Percentiles rank a stretch among this genome's conserved stretches.
Evolutionary conservation across 257 asterid species (phyloP).

Genomic region (Handroanthus guayacan): DNA sequence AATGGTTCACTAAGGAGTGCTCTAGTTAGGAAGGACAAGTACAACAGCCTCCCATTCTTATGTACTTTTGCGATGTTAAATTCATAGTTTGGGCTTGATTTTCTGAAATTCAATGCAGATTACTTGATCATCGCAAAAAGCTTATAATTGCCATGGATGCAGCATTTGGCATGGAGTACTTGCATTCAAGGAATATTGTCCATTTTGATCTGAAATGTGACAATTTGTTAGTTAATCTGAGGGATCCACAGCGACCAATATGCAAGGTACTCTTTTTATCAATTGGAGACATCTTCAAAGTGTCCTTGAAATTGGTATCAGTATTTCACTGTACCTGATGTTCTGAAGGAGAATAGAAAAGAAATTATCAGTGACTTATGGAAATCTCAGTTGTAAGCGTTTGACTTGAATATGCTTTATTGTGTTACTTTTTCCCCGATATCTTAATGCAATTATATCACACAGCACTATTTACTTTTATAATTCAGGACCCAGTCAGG

Average conservation of each 20-base stretch:
- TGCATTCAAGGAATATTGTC: conserved; percentile 79
- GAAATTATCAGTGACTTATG: not conserved
- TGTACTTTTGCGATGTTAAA: conserved; percentile 15
- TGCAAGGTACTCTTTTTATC: conserved; percentile 65
- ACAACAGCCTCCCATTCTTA: conserved; percentile 31
- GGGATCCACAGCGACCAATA: conserved; percentile 73
- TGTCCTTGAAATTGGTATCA: conserved; percentile 8
- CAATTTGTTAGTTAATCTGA: conserved; percentile 70
- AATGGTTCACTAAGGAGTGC: conserved; percentile 76
- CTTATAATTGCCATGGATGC: conserved; percentile 84
- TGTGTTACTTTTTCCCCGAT: not conserved
- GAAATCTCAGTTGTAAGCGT: conserved; percentile 8
- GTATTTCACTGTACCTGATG: not conserved
- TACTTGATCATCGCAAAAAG: conserved; percentile 63
- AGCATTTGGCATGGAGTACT: conserved; percentile 86
- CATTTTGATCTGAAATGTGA: conserved; percentile 86
- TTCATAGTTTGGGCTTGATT: conserved; percentile 34
- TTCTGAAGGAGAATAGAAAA: conserved; percentile 12
- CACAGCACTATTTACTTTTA: not conserved
- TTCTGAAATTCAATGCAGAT: conserved; percentile 50
- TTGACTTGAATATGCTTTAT: not conserved
- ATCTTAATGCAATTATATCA: not conserved
- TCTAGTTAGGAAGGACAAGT: conserved; percentile 70
- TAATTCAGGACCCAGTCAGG: not conserved
- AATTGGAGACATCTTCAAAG: conserved; percentile 12